Conservation (phyloP, 23 red algal species). For the Cyanidioschyzon merolae region DNA sequence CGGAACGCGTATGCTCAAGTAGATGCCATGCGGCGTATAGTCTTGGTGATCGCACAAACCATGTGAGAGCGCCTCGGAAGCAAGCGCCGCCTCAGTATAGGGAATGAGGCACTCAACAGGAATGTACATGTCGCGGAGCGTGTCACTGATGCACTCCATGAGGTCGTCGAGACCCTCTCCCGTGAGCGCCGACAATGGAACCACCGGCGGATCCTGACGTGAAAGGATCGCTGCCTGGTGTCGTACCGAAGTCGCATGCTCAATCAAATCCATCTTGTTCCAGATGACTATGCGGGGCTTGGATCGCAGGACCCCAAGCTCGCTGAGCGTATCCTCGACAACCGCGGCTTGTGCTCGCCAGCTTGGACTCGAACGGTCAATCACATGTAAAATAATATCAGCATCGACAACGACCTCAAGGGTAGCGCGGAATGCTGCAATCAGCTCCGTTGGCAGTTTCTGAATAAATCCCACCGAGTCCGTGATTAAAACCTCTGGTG, state of each 20-base stretch:
- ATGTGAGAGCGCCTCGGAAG: conserved; percentile 38
- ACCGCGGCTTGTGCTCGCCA: conserved; percentile 37
- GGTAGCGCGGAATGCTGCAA: conserved; percentile 87
- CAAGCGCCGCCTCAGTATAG: conserved; percentile 50
- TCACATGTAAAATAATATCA: conserved; percentile 82
- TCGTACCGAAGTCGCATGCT: conserved; percentile 1
- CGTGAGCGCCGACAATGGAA: conserved; percentile 44
- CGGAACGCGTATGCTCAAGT: conserved; percentile 50
- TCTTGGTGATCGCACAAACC: conserved; percentile 47
- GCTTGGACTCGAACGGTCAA: conserved; percentile 42
- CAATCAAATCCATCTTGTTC: conserved; percentile 83
- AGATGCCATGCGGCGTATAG: conserved; percentile 39
- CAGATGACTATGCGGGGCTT: conserved; percentile 64
- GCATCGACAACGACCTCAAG: conserved; percentile 86
- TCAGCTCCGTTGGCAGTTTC: conserved; percentile 87
- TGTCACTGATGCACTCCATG: conserved; percentile 33
- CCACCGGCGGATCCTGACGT: conserved; percentile 19
- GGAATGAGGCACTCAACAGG: conserved; percentile 63
- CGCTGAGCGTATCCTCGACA: conserved; percentile 51
- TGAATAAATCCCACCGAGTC: conserved; percentile 97
- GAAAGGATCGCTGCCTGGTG: not conserved
- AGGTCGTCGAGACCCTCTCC: conserved; percentile 58
- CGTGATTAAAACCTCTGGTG: conserved; percentile 40
- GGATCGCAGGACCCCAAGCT: conserved; percentile 38
- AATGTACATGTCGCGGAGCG: conserved; percentile 38